A percentile compares a stretch with the other conserved stretches of the same genome.
Evolutionary conservation across 164 flowering plant species (phyloP).

Genomic region (Aristolochia californica): DNA sequence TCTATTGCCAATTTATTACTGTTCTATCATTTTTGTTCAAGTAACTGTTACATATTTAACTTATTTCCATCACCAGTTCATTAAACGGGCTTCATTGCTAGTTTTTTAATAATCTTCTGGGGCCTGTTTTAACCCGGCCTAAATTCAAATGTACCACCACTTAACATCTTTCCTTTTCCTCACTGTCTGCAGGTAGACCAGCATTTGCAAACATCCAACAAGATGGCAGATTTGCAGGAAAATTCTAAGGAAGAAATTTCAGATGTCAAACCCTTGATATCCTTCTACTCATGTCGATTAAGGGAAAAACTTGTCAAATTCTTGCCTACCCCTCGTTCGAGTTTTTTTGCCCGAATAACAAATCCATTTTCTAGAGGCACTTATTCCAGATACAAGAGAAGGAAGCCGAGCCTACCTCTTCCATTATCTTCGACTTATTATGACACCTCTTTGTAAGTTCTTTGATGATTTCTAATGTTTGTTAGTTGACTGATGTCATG

Average conservation of each 20-base stretch:
- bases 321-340: constrained; percentile 21
- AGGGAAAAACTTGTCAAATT: constrained; percentile 24
- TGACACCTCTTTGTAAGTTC: constrained; percentile 24
- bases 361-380: constrained; percentile 17
- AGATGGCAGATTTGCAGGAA: not conserved
- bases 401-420: constrained; percentile 40
- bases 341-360: constrained; percentile 22
- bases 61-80: too few species aligned
- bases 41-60: too few species aligned
- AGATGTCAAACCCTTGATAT: constrained; percentile 21
- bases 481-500: not conserved
- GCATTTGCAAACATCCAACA: too few species aligned
- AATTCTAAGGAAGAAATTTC: constrained; percentile 10
- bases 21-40: too few species aligned
- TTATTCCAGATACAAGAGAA: constrained; percentile 21
- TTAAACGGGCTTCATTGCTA: too few species aligned
- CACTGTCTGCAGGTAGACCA: too few species aligned
- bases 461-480: not conserved
- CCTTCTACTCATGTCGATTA: constrained; percentile 23
- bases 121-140: too few species aligned
- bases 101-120: too few species aligned
- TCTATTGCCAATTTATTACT: too few species aligned
- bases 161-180: too few species aligned
- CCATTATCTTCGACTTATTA: constrained; percentile 34
- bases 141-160: too few species aligned